These are phyloP conservation scores for Geranomyces michiganensis DNA, from an alignment of 192 early-diverging fungal species.

Conservation along the genomic window DNA sequence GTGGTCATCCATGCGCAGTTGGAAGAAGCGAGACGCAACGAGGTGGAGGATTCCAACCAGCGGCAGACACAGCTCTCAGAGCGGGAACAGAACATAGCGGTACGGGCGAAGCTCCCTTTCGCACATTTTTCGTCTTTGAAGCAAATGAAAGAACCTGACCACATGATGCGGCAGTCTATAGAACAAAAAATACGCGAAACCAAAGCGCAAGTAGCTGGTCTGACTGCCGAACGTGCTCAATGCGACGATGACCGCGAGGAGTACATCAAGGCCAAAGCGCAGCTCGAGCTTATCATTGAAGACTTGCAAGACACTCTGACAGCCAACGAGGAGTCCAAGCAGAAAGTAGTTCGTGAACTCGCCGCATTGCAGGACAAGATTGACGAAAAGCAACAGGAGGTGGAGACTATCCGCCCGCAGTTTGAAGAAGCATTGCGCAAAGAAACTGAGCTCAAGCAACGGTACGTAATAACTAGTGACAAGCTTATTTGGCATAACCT, in stretches of 20 bases:
- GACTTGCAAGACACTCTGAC: conserved; percentile 71
- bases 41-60: conserved; percentile 60
- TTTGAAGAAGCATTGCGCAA: conserved; percentile 62
- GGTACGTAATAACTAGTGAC: conserved; percentile 47
- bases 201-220: conserved; percentile 66
- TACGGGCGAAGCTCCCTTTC: not conserved
- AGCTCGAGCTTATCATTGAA: conserved; percentile 76
- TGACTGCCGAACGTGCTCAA: conserved; percentile 71
- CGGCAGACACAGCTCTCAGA: conserved; percentile 61
- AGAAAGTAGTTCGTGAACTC: conserved; percentile 19
- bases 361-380: conserved; percentile 60
- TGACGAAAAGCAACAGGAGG: conserved; percentile 61
- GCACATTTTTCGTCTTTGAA: not conserved
- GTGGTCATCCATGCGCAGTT: too few relatives aligned
- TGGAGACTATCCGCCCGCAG: conserved; percentile 65
- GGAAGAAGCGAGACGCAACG: conserved; percentile 51
- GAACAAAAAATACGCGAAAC: conserved; percentile 57
- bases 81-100: conserved; percentile 53
- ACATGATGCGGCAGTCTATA: conserved; percentile 36
- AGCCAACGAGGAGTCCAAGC: not conserved
- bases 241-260: conserved; percentile 73
- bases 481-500: not conserved
- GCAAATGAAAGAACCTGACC: too few relatives aligned
- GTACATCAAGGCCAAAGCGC: conserved; percentile 74
- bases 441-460: conserved; percentile 64